Conservation (phyloP, 352 stramenopile species). For the Pythium oligandrum region DNA sequence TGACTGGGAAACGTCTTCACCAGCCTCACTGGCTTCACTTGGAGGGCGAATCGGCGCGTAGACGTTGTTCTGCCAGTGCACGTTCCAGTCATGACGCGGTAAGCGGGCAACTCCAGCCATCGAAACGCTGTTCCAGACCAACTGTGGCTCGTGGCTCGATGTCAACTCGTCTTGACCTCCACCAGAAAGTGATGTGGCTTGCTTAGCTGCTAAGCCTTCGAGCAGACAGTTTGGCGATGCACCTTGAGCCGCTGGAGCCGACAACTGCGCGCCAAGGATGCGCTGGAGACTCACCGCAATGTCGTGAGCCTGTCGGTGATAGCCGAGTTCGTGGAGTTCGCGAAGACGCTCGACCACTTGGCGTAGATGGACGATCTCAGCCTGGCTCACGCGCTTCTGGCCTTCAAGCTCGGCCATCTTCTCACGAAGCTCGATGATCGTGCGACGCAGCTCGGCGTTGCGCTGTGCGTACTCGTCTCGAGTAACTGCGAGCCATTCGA, state of each 20-base stretch:
- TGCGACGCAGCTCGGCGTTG: not conserved
- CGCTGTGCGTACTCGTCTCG: no score
- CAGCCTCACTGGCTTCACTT: no score
- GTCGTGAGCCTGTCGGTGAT: no score
- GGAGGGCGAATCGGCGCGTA: not conserved
- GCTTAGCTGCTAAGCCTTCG: no score
- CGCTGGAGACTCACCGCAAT: no score
- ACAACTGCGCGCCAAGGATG: no score
- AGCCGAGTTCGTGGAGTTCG: not conserved
- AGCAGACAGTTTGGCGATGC: no score
- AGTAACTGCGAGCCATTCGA: no score
- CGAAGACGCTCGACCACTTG: not conserved
- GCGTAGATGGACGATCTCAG: not conserved
- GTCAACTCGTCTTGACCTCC: no score
- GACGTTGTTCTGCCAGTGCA: conserved; percentile 3
- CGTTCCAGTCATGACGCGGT: conserved; percentile 1
- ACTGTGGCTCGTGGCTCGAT: not conserved
- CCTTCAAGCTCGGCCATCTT: not conserved
- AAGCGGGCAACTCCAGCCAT: not conserved
- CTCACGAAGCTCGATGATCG: not conserved
- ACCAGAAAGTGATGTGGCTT: no score
- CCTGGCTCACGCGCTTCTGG: not conserved
- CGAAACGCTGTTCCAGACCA: not conserved
- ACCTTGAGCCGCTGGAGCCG: no score
- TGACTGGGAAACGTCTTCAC: no score